Conservation (phyloP, 1,284 basidiomycete genomes). For the Chondrostereum purpureum region DNA sequence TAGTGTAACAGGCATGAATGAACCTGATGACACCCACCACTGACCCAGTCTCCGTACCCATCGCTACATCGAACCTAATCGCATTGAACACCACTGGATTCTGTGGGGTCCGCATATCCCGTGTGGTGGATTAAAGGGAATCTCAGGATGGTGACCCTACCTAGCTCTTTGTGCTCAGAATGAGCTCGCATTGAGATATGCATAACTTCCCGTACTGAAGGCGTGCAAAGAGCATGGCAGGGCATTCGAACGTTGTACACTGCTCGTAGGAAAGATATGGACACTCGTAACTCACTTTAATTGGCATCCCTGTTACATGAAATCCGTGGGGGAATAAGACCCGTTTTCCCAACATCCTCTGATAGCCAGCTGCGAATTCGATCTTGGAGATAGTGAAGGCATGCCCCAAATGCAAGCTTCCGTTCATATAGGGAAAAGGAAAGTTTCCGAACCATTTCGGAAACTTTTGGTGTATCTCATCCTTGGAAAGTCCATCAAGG, state of each 20-base stretch:
- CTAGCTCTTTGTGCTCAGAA: too few species aligned
- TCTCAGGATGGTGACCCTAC: too few species aligned
- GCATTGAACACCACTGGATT: too few species aligned
- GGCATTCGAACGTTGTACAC: too few species aligned
- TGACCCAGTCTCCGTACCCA: too few species aligned
- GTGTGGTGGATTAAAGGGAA: too few species aligned
- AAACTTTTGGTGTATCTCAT: conserved; percentile 64
- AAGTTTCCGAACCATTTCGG: conserved; percentile 98
- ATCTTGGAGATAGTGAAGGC: conserved; percentile 99
- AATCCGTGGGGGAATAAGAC: conserved; percentile 95
- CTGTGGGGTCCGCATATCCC: too few species aligned
- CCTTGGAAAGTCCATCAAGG: conserved; percentile 53
- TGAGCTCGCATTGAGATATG: neutral
- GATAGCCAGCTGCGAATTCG: conserved; percentile 94
- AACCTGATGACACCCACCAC: too few species aligned
- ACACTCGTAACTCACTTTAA: conserved; percentile 84
- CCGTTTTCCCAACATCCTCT: conserved; percentile 92
- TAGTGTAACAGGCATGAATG: too few species aligned
- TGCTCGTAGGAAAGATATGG: conserved; percentile 6
- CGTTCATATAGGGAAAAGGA: conserved; percentile 98
- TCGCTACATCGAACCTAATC: too few species aligned
- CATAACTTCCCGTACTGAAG: neutral
- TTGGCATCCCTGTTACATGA: conserved; percentile 98
- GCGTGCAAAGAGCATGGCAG: neutral
- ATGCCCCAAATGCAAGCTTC: conserved; percentile 94